Evolutionary conservation across 352 stramenopile species (phyloP), one percentile per base, ranked within the genome.

Genomic region (Phytophthora pinifolia): DNA sequence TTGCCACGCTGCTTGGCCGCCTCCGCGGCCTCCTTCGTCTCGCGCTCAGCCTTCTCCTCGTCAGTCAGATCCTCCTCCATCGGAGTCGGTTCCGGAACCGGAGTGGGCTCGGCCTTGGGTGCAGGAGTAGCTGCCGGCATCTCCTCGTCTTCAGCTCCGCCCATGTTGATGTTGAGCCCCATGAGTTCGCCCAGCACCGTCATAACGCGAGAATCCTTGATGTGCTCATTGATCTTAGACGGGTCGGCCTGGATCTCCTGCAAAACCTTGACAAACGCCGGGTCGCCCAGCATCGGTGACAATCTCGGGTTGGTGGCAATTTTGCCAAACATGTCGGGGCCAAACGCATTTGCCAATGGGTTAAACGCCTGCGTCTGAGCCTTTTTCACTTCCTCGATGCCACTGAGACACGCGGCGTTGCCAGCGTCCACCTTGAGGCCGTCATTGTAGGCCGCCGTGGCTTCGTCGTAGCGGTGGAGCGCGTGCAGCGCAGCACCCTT

Each of bases 401-500:
- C 97, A 59, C 85, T 96, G 36, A 89, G 72, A 42, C 99, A 88
- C 35, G 82, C 90, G 9, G 86, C 83, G 70, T 99, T 98, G 44
- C 60, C 62, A 0, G 94, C 87, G 53, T 98, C 98, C 43, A 98
- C 83, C 34, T 77, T 70, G 4, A 99, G 74, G 30, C 87, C 93
- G 12, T 88, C 71, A 22, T 92, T 66, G 65, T 96, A 97, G 18
- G 89, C 86, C 31, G 73, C 62, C 9, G 93, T 63, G 29, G 92
- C 88, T 9, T 96, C 86, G 25, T 96, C 82, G 53, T 96, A 96
- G 47, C 83, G 67, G 13, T 68, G 65, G 7, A 99, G 72, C n/a
- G 92, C 68, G 78, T 99, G 96, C 30, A 99, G 79, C 13, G 97
- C 97, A 13, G 97, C 97, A 42, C 97, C 98, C 78, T 99, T 99